Conservation (phyloP, 805 yeast genomes). For the Cyberlindnera bimundalis region DNA sequence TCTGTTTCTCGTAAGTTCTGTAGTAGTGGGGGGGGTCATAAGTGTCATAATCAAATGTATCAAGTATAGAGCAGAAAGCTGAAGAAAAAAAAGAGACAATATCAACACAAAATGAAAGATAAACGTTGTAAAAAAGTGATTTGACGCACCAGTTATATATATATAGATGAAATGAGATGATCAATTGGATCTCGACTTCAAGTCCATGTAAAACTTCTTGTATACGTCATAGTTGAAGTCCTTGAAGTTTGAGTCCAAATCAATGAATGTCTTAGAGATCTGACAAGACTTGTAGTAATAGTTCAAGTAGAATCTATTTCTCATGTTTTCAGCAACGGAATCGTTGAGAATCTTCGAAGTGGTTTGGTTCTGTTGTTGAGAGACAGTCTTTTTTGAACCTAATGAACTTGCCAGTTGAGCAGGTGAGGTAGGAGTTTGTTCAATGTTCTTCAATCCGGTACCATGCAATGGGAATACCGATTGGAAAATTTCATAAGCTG, state of each 20-base stretch:
- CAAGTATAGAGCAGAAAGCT: no score
- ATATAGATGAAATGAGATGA: no score
- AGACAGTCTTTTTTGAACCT: constrained; percentile 3
- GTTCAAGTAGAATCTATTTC: constrained; percentile 32
- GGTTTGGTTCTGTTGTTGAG: constrained; percentile 6
- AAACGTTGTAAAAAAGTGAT: no score
- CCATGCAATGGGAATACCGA: constrained; percentile 60
- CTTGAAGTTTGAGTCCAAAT: constrained; percentile 58
- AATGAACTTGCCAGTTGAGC: constrained; percentile 13
- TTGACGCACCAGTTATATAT: no score
- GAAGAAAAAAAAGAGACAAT: neutral
- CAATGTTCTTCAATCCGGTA: constrained; percentile 24
- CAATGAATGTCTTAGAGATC: constrained; percentile 57
- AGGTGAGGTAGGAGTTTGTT: constrained; percentile 21
- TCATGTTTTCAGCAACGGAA: constrained; percentile 14
- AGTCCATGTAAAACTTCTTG: constrained; percentile 32
- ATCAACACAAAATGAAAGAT: neutral
- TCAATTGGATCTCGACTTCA: constrained; percentile 17
- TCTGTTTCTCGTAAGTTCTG: constrained; percentile 3
- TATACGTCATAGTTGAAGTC: constrained; percentile 51
- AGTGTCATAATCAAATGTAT: constrained; percentile 3
- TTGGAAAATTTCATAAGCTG: constrained; percentile 93
- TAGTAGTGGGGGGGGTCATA: neutral
- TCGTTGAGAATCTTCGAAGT: constrained; percentile 21
- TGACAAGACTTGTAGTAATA: constrained; percentile 56